phyloP scores from a whole-genome alignment of 2,329 filamentous ascomycete genomes.

The Ophiocordyceps camponoti-floridani region DNA sequence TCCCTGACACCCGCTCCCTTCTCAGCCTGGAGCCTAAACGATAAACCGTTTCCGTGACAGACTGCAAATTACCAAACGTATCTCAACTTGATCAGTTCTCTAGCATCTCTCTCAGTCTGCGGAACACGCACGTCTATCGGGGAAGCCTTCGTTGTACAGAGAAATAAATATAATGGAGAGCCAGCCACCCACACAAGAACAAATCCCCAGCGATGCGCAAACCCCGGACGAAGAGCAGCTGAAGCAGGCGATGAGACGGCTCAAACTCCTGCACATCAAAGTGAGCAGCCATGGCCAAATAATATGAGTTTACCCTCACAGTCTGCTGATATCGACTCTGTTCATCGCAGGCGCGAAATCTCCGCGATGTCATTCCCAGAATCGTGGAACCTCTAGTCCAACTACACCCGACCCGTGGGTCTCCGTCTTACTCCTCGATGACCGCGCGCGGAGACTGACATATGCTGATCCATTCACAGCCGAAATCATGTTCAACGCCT shows the following conservation, averaged over 20 bases:
- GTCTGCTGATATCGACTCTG: neutral
- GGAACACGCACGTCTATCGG: too few species aligned
- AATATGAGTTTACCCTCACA: neutral
- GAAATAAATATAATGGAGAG: slow-evolving; percentile 1
- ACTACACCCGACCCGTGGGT: slow-evolving; percentile 32
- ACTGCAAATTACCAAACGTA: too few species aligned
- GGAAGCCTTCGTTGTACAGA: too few species aligned
- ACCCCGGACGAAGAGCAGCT: slow-evolving; percentile 30
- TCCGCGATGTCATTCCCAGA: slow-evolving; percentile 18
- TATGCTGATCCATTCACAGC: slow-evolving; percentile 17
- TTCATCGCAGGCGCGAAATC: slow-evolving; percentile 11
- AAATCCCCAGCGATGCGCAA: slow-evolving; percentile 7
- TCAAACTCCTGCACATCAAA: slow-evolving; percentile 37
- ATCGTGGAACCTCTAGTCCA: slow-evolving; percentile 29
- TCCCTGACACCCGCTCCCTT: neutral
- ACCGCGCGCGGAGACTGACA: slow-evolving; percentile 1
- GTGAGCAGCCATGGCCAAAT: slow-evolving; percentile 13
- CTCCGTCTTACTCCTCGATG: neutral
- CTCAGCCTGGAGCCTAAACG: neutral
- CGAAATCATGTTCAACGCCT: slow-evolving; percentile 26
- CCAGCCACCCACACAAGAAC: slow-evolving; percentile 1
- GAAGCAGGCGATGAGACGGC: slow-evolving; percentile 27
- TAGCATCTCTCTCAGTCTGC: too few species aligned
- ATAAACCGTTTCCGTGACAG: neutral
- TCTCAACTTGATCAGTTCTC: too few species aligned